Evolutionary conservation across 768 basidiomycete genomes (phyloP).

Genomic region (Boletus rubropictus): DNA sequence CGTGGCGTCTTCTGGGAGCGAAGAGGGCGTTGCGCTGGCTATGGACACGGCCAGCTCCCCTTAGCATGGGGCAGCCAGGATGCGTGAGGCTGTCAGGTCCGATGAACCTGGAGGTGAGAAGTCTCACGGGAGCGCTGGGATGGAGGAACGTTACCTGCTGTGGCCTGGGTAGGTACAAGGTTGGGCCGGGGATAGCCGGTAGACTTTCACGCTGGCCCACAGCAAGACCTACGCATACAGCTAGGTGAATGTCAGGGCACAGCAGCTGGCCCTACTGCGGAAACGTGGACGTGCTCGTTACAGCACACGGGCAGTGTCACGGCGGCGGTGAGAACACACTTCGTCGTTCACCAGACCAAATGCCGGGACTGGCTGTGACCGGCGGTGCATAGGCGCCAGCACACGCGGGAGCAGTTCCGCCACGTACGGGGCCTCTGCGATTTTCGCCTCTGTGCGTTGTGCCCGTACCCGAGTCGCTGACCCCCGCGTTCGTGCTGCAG

Average conservation of each 20-base stretch:
- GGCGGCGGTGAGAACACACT: not conserved
- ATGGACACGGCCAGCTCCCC: conserved; percentile 51
- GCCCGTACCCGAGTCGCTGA: conserved; percentile 17
- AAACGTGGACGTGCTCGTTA: too few relatives aligned
- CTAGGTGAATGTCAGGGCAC: too few relatives aligned
- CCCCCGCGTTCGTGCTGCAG: conserved; percentile 22
- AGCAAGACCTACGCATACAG: too few relatives aligned
- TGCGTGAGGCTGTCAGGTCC: conserved; percentile 31
- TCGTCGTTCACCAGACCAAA: too few relatives aligned
- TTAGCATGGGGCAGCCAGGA: conserved; percentile 68
- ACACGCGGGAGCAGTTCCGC: conserved; percentile 14
- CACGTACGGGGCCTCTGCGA: conserved; percentile 10
- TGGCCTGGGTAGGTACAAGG: not conserved
- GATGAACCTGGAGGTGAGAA: conserved; percentile 5
- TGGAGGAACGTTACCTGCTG: conserved; percentile 4
- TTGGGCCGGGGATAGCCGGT: conserved; percentile 12
- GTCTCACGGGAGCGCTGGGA: not conserved
- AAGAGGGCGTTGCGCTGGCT: conserved; percentile 43
- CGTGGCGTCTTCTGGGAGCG: too few relatives aligned
- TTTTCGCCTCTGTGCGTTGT: too few relatives aligned
- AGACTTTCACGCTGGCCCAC: conserved; percentile 15
- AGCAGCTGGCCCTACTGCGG: too few relatives aligned
- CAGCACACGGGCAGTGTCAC: too few relatives aligned
- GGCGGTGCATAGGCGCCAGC: conserved; percentile 19
- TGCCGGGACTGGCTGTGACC: conserved; percentile 16